phyloP scores from a whole-genome alignment of 768 basidiomycete species.

The Leccinum incarnatum region DNA sequence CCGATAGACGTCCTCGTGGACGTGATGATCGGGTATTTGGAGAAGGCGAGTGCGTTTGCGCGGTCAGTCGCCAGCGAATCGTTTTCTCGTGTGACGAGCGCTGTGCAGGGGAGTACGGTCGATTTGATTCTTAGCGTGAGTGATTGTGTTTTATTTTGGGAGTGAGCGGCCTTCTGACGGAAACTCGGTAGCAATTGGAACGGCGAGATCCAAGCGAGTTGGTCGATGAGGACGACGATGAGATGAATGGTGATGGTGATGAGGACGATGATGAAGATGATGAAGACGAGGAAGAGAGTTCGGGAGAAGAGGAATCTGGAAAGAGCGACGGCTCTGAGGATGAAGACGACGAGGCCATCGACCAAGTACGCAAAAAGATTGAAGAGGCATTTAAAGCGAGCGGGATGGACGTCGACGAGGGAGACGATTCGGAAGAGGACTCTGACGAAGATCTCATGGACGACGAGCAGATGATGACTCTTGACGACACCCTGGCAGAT shows the following conservation, averaged over 20 bases:
- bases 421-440: slow-evolving; percentile 49
- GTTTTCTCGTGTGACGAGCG: slow-evolving; percentile 69
- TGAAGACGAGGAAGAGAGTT: slow-evolving; percentile 34
- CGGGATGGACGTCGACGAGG: slow-evolving; percentile 51
- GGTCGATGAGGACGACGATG: slow-evolving; percentile 40
- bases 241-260: slow-evolving; percentile 37
- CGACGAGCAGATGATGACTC: slow-evolving; percentile 97
- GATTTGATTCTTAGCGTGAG: slow-evolving; percentile 81
- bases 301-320: slow-evolving; percentile 32
- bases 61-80: slow-evolving; percentile 77
- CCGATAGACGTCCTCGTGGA: slow-evolving; percentile 87
- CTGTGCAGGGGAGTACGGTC: slow-evolving; percentile 66
- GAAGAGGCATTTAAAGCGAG: slow-evolving; percentile 60
- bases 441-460: slow-evolving; percentile 74
- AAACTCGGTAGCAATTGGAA: slow-evolving; percentile 75
- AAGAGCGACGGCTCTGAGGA: slow-evolving; percentile 42
- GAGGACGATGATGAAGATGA: slow-evolving; percentile 38
- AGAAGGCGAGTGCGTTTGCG: slow-evolving; percentile 77
- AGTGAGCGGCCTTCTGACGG: not conserved
- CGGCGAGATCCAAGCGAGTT: slow-evolving; percentile 59
- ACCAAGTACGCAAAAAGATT: slow-evolving; percentile 65
- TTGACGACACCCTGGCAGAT: slow-evolving; percentile 88
- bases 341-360: slow-evolving; percentile 44
- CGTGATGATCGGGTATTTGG: slow-evolving; percentile 85
- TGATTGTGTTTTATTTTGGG: slow-evolving; percentile 8